phyloP scores from a whole-genome alignment of 441 rosid genomes.

The Iberis amara region DNA sequence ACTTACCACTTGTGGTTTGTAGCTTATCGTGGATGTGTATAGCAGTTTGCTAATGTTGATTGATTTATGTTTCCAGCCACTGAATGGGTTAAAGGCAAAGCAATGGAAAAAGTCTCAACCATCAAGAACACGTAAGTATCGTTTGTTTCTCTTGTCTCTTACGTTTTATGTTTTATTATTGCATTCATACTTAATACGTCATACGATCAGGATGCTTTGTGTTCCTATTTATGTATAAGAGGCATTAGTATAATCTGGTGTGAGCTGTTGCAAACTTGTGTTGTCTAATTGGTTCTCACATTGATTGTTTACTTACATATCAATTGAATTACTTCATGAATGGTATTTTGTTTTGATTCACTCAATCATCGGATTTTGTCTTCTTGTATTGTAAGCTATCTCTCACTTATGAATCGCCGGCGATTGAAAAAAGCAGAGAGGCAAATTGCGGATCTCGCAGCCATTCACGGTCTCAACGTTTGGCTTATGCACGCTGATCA shows the following conservation, averaged over 20 bases:
- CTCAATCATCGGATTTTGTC: not conserved
- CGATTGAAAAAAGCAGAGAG: not conserved
- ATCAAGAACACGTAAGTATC: slow-evolving; percentile 81
- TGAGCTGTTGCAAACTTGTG: slow-evolving; percentile 1
- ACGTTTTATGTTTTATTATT: not conserved
- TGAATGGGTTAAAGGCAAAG: slow-evolving; percentile 96
- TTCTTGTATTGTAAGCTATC: not conserved
- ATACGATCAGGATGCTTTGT: not conserved
- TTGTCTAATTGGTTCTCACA: not conserved
- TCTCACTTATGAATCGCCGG: slow-evolving; percentile 5
- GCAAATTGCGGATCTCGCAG: slow-evolving; percentile 51
- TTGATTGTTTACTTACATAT: not conserved
- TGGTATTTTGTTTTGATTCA: not conserved
- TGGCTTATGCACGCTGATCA: slow-evolving; percentile 56
- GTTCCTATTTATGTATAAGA: not conserved
- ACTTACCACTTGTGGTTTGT: not conserved
- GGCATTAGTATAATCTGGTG: not conserved
- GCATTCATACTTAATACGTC: not conserved
- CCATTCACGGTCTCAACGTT: slow-evolving; percentile 53
- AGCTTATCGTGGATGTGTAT: not conserved
- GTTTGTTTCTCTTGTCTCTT: slow-evolving; percentile 1
- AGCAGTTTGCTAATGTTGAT: not conserved
- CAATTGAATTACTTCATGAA: not conserved
- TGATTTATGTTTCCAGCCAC: slow-evolving; percentile 47
- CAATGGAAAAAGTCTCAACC: slow-evolving; percentile 72